Conservation (phyloP, 176 grass and related monocot species). For the Paspalum vaginatum region DNA sequence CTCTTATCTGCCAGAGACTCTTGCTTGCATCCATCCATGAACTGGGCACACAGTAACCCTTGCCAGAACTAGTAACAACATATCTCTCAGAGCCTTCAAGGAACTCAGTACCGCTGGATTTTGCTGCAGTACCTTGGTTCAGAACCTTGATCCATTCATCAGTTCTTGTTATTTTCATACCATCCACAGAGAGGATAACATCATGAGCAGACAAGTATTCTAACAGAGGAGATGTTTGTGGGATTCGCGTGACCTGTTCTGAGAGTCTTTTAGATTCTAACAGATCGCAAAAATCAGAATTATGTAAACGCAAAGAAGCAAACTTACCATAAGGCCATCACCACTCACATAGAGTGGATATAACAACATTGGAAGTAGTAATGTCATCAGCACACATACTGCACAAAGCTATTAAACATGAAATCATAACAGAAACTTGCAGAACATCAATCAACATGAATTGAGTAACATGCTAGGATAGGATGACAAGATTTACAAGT, state of each 20-base stretch:
- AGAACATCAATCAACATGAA: slow-evolving; percentile 35
- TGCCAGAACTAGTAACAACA: slow-evolving; percentile 46
- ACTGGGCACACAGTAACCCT: slow-evolving; percentile 83
- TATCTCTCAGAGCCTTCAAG: slow-evolving; percentile 44
- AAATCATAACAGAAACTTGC: slow-evolving; percentile 41
- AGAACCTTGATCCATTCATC: slow-evolving; percentile 70
- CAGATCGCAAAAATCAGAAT: slow-evolving; percentile 28
- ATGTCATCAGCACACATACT: slow-evolving; percentile 60
- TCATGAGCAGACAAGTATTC: slow-evolving; percentile 67
- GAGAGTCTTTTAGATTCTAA: slow-evolving; percentile 38
- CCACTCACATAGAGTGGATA: slow-evolving; percentile 66
- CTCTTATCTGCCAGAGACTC: slow-evolving; percentile 57
- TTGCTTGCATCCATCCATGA: slow-evolving; percentile 78
- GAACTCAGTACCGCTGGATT: slow-evolving; percentile 26
- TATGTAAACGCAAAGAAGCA: slow-evolving; percentile 33
- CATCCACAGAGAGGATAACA: slow-evolving; percentile 84
- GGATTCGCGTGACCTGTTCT: slow-evolving; percentile 68
- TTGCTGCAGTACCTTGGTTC: slow-evolving; percentile 46
- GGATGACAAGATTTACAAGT: slow-evolving; percentile 1
- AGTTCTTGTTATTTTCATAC: slow-evolving; percentile 61
- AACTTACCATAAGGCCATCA: slow-evolving; percentile 84
- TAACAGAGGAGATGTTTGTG: slow-evolving; percentile 68
- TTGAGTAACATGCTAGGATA: background rate
- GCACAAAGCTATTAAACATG: slow-evolving; percentile 74
- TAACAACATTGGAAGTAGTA: slow-evolving; percentile 71